Conservation (phyloP, 2,329 filamentous ascomycete species). For the Aureobasidium sp. region DNA sequence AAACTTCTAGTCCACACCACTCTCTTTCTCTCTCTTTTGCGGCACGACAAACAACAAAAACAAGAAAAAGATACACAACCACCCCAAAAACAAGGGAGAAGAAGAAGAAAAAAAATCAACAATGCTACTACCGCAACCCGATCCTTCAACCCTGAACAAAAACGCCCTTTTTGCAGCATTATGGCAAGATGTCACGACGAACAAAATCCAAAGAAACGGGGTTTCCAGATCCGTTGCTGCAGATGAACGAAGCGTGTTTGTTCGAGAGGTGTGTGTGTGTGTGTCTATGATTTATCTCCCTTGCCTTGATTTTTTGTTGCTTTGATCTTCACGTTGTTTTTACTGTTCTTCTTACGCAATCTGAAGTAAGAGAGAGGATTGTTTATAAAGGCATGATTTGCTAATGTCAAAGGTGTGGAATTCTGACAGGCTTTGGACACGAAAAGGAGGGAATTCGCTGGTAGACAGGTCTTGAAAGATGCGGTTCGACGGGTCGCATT, state of each 20-base stretch:
- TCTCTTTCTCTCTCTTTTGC: no score
- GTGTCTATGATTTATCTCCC: conserved; percentile 28
- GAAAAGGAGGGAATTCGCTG: not conserved
- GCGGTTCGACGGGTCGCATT: conserved; percentile 32
- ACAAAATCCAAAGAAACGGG: conserved; percentile 39
- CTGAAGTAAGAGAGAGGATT: no score
- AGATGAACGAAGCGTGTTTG: conserved; percentile 29
- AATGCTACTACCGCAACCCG: conserved; percentile 38
- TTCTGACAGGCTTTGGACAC: not conserved
- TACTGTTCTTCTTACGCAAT: not conserved
- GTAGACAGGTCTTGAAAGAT: not conserved
- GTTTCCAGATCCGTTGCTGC: conserved; percentile 32
- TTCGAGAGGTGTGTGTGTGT: conserved; percentile 35
- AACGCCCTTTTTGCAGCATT: conserved; percentile 41
- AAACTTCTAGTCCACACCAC: no score
- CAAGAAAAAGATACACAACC: not conserved
- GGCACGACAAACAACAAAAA: not conserved
- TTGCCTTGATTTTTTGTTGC: not conserved
- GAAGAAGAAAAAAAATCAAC: not conserved
- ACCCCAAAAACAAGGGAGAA: not conserved
- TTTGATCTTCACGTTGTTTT: not conserved
- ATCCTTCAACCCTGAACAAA: conserved; percentile 30
- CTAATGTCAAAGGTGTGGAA: no score
- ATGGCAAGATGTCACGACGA: conserved; percentile 38
- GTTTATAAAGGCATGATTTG: no score